phyloP scores from a whole-genome alignment of 768 basidiomycete genomes.

The Cyclocybe aegerita region DNA sequence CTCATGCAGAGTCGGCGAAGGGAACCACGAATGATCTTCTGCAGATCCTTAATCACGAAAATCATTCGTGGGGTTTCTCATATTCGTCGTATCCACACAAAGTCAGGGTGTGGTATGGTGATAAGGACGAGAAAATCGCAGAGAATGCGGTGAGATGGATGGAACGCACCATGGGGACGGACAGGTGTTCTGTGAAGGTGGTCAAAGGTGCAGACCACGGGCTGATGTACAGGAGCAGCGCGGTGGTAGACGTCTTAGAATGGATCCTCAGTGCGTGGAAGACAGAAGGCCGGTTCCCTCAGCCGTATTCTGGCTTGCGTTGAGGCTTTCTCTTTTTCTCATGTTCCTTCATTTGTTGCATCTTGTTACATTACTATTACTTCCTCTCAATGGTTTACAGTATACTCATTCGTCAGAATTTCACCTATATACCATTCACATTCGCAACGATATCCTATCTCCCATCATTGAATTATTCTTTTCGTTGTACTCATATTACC shows the following conservation, averaged over 20 bases:
- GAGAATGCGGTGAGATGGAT: slow-evolving; percentile 92
- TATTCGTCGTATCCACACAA: slow-evolving; percentile 76
- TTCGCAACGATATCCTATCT: slow-evolving; percentile 2
- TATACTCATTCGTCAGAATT: neutral
- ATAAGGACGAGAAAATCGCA: slow-evolving; percentile 90
- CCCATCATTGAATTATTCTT: slow-evolving; percentile 13
- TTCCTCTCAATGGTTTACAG: neutral
- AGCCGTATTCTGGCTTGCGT: slow-evolving; percentile 20
- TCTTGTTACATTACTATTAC: slow-evolving; percentile 6
- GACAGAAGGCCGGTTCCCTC: slow-evolving; percentile 13
- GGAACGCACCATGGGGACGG: slow-evolving; percentile 79
- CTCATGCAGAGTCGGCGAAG: slow-evolving; percentile 90
- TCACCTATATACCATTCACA: neutral
- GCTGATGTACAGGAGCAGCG: slow-evolving; percentile 88
- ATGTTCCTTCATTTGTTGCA: slow-evolving; percentile 6
- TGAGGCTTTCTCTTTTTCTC: slow-evolving; percentile 3
- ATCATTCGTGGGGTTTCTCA: slow-evolving; percentile 87
- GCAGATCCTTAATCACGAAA: slow-evolving; percentile 89
- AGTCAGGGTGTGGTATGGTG: slow-evolving; percentile 91
- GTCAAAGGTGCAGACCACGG: slow-evolving; percentile 89
- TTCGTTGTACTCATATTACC: neutral
- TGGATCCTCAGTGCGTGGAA: slow-evolving; percentile 58
- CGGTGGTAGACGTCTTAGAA: slow-evolving; percentile 85
- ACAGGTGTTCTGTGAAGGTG: slow-evolving; percentile 75
- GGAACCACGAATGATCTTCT: slow-evolving; percentile 91